Evolutionary conservation across 306 rosid genomes (phyloP).

Genomic region (Begonia masoniana): DNA sequence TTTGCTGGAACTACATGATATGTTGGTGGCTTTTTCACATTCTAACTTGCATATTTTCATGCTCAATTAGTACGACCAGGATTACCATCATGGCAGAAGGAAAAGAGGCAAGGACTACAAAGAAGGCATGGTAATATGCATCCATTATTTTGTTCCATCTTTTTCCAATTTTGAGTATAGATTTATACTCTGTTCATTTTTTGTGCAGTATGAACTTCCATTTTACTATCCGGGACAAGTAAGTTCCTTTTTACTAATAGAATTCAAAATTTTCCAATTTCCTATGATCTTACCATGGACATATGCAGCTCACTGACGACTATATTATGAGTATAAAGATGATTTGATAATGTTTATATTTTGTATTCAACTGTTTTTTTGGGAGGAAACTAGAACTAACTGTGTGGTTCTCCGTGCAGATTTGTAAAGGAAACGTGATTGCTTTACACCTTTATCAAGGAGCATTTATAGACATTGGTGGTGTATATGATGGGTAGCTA

Average conservation of each 20-base stretch:
- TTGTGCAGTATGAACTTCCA: constrained; percentile 93
- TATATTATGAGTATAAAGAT: no score
- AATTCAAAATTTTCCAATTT: neutral
- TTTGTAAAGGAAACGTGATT: constrained; percentile 76
- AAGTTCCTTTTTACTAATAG: constrained; percentile 21
- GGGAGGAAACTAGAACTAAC: neutral
- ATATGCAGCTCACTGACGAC: neutral
- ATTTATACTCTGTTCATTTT: constrained; percentile 12
- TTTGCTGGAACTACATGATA: no score
- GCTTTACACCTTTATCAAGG: constrained; percentile 89
- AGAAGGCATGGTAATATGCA: constrained; percentile 67
- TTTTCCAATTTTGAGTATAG: neutral
- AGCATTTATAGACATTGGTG: constrained; percentile 96
- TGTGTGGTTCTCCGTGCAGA: constrained; percentile 34
- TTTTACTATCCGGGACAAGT: constrained; percentile 97
- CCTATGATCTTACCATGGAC: neutral
- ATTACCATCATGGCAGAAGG: constrained; percentile 89
- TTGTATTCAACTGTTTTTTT: neutral
- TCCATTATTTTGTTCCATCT: constrained; percentile 8
- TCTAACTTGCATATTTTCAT: neutral
- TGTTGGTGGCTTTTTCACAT: neutral
- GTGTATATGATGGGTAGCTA: constrained; percentile 82
- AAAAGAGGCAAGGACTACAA: constrained; percentile 95
- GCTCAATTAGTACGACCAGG: constrained; percentile 64
- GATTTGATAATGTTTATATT: neutral